These are phyloP conservation scores for Jaltomata sinuosa DNA, from an alignment of 257 asterid genomes.

Conservation along the genomic window DNA sequence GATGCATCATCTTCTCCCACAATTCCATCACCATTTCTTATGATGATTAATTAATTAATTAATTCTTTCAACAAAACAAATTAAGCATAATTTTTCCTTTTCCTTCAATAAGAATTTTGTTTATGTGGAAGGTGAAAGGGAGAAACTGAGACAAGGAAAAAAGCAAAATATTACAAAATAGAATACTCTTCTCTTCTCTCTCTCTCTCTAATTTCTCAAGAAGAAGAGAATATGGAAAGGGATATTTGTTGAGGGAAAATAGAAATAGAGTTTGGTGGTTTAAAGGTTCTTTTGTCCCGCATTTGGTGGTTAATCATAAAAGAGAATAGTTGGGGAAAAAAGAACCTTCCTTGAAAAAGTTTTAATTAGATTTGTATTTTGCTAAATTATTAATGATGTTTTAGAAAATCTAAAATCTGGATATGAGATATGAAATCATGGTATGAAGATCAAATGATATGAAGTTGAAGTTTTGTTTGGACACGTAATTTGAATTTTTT, in stretches of 20 bases:
- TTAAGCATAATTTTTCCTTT: neutral
- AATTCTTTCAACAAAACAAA: slow-evolving; percentile 7
- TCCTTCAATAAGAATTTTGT: neutral
- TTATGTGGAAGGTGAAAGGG: neutral
- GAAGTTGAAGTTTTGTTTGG: no score
- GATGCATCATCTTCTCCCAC: slow-evolving; percentile 36
- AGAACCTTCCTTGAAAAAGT: no score
- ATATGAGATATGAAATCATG: no score
- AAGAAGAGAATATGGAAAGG: neutral
- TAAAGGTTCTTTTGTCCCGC: neutral
- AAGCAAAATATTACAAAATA: neutral
- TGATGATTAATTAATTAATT: neutral
- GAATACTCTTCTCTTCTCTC: neutral
- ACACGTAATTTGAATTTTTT: no score
- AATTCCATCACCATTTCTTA: slow-evolving; percentile 7
- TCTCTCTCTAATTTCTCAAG: neutral
- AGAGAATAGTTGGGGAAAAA: no score
- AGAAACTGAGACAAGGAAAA: neutral
- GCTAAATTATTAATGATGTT: no score
- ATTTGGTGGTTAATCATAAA: neutral
- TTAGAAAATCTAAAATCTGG: no score
- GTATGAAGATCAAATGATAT: no score
- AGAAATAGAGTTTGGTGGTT: neutral
- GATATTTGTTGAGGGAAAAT: neutral
- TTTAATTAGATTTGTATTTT: no score